Base-by-base conservation (phyloP, 2,329 filamentous ascomycete genomes). In the Hypoxylon sp. region DNA sequence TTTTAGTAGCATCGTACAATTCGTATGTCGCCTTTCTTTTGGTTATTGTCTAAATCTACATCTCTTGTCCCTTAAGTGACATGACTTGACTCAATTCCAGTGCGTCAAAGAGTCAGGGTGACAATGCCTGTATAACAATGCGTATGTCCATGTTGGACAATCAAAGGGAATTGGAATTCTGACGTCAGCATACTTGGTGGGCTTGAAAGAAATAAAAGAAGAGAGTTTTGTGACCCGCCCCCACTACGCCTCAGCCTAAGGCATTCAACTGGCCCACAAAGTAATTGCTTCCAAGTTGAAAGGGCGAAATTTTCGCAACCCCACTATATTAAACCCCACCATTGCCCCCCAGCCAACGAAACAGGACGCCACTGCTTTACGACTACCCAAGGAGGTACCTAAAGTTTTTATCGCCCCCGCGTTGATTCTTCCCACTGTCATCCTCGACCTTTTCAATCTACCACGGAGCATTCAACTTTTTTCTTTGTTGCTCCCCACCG, bases 121-220 rank as follows among this genome's bases (percentile, higher is more conserved):
- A 32, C 30, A 17, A 39, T 39, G 34, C 34, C 4, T 34, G 32
- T 10, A n/a, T n/a, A 15, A 34, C 32, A 39, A 20, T 20, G 37
- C 17, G 6, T 19, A 10, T 41, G 37, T n/a, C 34, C 17, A n/a
- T n/a, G n/a, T 39, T 6, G 34, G 17, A 39, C 4, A 4, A 15
- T 5, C 13, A 39, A n/a, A 39, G 13, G 19, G 37, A n/a, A 41
- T 6, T 20, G 37, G 20, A 58, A 59, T 51, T 54, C 54, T 64
- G 64, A 67, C 64, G 64, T 67, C 64, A 67, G 56, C 51, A 28
- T 13, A 37, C 2, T 34, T 34, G 30, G 30, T 34, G 13, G 32
- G 37, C 5, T 19, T 6, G 17, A 41, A 41, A 41, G 17, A 3
- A 41, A 41, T 3, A 41, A 41, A 17, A 39, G n/a, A 39, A n/a